Base-by-base conservation (phyloP, 2,329 filamentous ascomycete species). In the Fusarium xylarioides region DNA sequence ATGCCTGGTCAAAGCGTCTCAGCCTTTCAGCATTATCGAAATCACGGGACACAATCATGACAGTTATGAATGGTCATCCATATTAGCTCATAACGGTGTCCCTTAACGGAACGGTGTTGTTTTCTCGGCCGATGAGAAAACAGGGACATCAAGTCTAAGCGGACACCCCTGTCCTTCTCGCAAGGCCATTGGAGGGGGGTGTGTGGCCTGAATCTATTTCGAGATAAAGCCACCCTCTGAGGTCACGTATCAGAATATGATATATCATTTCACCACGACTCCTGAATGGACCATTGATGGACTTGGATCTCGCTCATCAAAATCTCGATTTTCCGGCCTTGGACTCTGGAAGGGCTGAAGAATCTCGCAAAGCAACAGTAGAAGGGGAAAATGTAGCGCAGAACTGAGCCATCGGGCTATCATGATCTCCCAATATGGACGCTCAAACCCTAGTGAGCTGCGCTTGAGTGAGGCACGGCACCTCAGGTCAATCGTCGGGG, bases 81-180 rank as follows among this genome's bases (percentile, higher is more conserved):
- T 58, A 53, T 47, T 42, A 32, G 70, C 68, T 74, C 74, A 72
- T 74, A 70, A 78, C 69, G 70, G 65, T 66, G 42, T 53, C 58
- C 63, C 58, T 58, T 37, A 59, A 71, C 63, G 40, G 71, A 75
- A 76, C 70, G 73, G 76, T 74, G 68, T 77, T 78, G 76, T 78
- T 78, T 76, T 76, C 76, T 78, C 76, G 63, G 52, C 68, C 68
- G 71, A 68, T 70, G 76, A 78, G 76, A 58, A 69, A 78, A 78
- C 76, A 78, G 67, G 58, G 52, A 28, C 54, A 40, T 67, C 57
- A 67, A 63, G 35, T 68, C 57, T 66, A 57, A 55, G 49, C 23
- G 60, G 46, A 60, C 70, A 63, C 63, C 63, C 71, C 30, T 35
- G 49, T 42, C 46, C 35, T 50, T 28, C 35, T 68, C 50, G 57